Evolutionary conservation across 768 basidiomycete species (phyloP).

Genomic region (Kwoniella dendrophila): DNA sequence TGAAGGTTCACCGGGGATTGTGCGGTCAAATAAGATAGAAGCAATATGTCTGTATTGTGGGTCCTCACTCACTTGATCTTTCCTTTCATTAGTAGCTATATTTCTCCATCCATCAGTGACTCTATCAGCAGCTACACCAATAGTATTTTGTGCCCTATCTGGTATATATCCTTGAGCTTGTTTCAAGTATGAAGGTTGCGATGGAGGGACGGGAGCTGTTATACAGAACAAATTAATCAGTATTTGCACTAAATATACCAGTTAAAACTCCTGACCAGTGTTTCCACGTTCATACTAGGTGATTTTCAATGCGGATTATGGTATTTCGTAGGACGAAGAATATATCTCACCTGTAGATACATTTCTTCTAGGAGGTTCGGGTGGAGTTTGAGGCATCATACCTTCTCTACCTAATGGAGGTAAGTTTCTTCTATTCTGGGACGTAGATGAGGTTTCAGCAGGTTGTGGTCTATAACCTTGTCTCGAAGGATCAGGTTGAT

Average conservation of each 20-base stretch:
- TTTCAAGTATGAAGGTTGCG: neutral
- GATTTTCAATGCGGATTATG: neutral
- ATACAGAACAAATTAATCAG: too few relatives aligned
- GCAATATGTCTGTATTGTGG: too few relatives aligned
- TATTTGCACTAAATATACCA: neutral
- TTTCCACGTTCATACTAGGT: too few relatives aligned
- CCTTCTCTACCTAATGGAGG: slow-evolving; percentile 20
- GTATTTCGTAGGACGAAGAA: neutral
- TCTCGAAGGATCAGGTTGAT: slow-evolving; percentile 22
- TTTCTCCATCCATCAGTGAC: slow-evolving; percentile 23
- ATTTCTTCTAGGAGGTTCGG: slow-evolving; percentile 22
- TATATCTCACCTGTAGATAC: slow-evolving; percentile 12
- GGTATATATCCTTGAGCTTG: slow-evolving; percentile 27
- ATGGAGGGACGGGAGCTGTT: slow-evolving; percentile 3
- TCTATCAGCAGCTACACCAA: slow-evolving; percentile 19
- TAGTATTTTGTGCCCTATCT: slow-evolving; percentile 19
- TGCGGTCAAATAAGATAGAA: too few relatives aligned
- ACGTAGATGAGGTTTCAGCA: slow-evolving; percentile 1
- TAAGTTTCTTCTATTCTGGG: slow-evolving; percentile 12
- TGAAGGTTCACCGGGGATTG: too few relatives aligned
- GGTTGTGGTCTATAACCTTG: slow-evolving; percentile 19
- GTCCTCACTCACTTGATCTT: slow-evolving; percentile 30
- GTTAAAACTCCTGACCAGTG: neutral
- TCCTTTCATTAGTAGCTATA: slow-evolving; percentile 24
- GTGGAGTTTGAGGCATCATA: slow-evolving; percentile 20